Conservation (phyloP, 495 filamentous ascomycete species). For the Hapsidospora chrysogenum region DNA sequence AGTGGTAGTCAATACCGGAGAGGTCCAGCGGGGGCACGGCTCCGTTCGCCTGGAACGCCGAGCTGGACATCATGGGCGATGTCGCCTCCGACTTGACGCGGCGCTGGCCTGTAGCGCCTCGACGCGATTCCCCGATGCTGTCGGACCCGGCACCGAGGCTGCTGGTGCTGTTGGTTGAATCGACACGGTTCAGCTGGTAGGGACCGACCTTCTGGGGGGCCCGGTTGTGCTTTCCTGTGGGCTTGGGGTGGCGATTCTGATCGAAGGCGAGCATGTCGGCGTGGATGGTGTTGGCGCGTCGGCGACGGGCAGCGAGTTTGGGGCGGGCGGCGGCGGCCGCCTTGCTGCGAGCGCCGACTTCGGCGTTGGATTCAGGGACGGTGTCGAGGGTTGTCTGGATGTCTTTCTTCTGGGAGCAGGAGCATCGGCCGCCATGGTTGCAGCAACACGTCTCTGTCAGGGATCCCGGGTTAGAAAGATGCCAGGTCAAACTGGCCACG, state of each 20-base stretch:
- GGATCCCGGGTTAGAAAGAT: slow-evolving; percentile 30
- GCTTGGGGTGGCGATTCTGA: slow-evolving; percentile 87
- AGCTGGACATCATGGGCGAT: slow-evolving; percentile 45
- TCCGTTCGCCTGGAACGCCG: slow-evolving; percentile 40
- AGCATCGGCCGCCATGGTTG: slow-evolving; percentile 79
- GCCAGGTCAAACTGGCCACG: slow-evolving; percentile 11
- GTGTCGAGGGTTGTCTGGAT: slow-evolving; percentile 55
- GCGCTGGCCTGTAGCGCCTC: slow-evolving; percentile 32
- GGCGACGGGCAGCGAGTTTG: slow-evolving; percentile 42
- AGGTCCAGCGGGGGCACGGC: slow-evolving; percentile 51
- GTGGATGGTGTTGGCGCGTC: slow-evolving; percentile 59
- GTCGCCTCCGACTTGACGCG: slow-evolving; percentile 53
- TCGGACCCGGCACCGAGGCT: slow-evolving; percentile 52
- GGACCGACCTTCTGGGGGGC: slow-evolving; percentile 72
- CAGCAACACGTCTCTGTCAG: slow-evolving; percentile 70
- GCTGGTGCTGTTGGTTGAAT: slow-evolving; percentile 45
- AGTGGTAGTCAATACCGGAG: slow-evolving; percentile 31
- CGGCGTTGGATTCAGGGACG: slow-evolving; percentile 48
- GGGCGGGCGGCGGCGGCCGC: slow-evolving; percentile 13
- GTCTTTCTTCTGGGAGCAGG: slow-evolving; percentile 87
- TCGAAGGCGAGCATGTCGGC: slow-evolving; percentile 71
- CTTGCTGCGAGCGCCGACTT: slow-evolving; percentile 23
- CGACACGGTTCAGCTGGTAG: slow-evolving; percentile 61
- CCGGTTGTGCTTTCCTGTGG: slow-evolving; percentile 75
- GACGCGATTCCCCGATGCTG: slow-evolving; percentile 10